phyloP scores from a whole-genome alignment of 2,329 filamentous ascomycete genomes.

The Exserohilum turcica region DNA sequence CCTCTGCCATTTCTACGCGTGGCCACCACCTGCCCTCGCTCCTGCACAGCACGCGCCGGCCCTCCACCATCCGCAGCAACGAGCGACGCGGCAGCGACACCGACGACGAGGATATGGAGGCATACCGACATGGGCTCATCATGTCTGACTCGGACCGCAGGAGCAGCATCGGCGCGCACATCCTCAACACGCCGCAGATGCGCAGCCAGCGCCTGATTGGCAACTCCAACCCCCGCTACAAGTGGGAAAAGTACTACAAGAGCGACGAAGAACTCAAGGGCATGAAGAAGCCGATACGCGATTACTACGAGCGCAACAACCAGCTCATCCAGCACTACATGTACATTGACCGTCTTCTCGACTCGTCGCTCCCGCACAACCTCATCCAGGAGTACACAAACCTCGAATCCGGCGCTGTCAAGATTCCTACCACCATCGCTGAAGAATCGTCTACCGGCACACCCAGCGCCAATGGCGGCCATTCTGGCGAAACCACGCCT shows the following conservation, averaged over 20 bases:
- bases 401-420: constrained; percentile 61
- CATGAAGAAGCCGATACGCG: constrained; percentile 74
- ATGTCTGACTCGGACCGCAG: constrained; percentile 46
- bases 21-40: constrained; percentile 51
- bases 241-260: constrained; percentile 86
- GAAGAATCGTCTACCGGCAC: constrained; percentile 60
- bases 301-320: constrained; percentile 91
- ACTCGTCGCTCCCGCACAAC: constrained; percentile 90
- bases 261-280: constrained; percentile 72
- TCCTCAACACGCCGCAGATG: constrained; percentile 67
- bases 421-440: constrained; percentile 75
- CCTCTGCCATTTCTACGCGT: constrained; percentile 49
- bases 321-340: constrained; percentile 87
- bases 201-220: constrained; percentile 86
- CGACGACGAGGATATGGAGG: constrained; percentile 41
- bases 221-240: constrained; percentile 82
- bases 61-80: constrained; percentile 37
- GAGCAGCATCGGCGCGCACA: constrained; percentile 49
- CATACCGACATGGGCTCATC: constrained; percentile 31
- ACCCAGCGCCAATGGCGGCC: constrained; percentile 22
- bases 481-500: constrained; percentile 19
- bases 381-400: constrained; percentile 87
- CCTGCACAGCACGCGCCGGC: constrained; percentile 31
- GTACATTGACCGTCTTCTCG: constrained; percentile 88
- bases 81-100: constrained; percentile 39